phyloP scores from a whole-genome alignment of 805 yeast species.

The Wickerhamomyces xylosicus region DNA sequence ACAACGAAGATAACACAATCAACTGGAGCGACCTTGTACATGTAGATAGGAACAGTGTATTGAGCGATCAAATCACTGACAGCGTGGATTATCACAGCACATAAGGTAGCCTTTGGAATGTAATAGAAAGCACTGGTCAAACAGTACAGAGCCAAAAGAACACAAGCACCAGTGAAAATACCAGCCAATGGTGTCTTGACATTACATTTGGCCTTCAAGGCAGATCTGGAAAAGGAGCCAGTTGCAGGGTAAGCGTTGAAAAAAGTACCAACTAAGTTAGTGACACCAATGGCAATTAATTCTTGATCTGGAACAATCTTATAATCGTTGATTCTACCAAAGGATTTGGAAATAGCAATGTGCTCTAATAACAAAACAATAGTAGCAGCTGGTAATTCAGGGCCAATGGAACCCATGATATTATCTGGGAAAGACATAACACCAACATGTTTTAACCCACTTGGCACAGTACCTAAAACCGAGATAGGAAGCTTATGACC shows the following conservation, averaged over 20 bases:
- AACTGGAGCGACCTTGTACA: slow-evolving; percentile 61
- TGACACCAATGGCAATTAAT: slow-evolving; percentile 85
- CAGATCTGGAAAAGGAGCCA: slow-evolving; percentile 92
- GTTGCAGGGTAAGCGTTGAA: slow-evolving; percentile 94
- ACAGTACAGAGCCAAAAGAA: slow-evolving; percentile 74
- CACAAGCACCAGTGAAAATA: slow-evolving; percentile 82
- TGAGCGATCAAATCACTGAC: slow-evolving; percentile 77
- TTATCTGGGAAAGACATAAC: slow-evolving; percentile 56
- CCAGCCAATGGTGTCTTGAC: slow-evolving; percentile 93
- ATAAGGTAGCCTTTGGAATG: slow-evolving; percentile 82
- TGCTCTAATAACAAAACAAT: slow-evolving; percentile 82
- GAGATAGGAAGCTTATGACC: slow-evolving; percentile 28
- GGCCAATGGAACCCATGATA: slow-evolving; percentile 47
- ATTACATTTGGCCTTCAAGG: slow-evolving; percentile 90
- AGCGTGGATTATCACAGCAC: slow-evolving; percentile 89
- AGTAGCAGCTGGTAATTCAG: slow-evolving; percentile 78
- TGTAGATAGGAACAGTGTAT: slow-evolving; percentile 52
- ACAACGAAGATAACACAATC: slow-evolving; percentile 16
- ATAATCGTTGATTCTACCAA: slow-evolving; percentile 87
- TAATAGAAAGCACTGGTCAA: slow-evolving; percentile 77
- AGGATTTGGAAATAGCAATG: slow-evolving; percentile 87
- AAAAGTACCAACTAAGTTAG: slow-evolving; percentile 84
- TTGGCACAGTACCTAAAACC: slow-evolving; percentile 70
- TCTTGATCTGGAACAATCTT: slow-evolving; percentile 91
- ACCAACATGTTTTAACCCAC: slow-evolving; percentile 73